Percentiles rank a stretch among this genome's conserved stretches.
Evolutionary conservation across 116 monocot genomes (phyloP).

Genomic region (Phalaenopsis hybrid): DNA sequence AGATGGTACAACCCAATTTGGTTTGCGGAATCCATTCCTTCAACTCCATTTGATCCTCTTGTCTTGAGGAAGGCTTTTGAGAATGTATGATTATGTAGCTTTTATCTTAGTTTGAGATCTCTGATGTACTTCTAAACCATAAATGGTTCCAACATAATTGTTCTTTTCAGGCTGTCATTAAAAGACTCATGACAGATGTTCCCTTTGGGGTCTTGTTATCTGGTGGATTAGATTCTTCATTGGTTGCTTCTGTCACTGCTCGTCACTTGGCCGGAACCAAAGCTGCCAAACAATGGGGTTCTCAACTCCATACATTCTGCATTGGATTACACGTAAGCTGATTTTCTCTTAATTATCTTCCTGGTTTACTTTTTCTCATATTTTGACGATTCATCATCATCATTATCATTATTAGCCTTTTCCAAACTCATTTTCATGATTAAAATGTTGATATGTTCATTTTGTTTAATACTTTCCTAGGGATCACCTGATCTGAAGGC

Average conservation of each 20-base stretch:
- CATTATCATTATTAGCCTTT: background rate
- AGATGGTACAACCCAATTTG: constrained; percentile 83
- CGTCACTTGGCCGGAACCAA: constrained; percentile 69
- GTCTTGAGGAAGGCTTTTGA: constrained; percentile 79
- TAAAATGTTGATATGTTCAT: background rate
- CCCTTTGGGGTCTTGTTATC: constrained; percentile 84
- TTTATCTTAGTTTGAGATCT: background rate
- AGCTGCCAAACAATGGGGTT: constrained; percentile 74
- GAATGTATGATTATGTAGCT: constrained; percentile 31
- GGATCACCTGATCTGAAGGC: constrained; percentile 90
- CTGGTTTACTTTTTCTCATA: background rate
- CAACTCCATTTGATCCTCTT: constrained; percentile 56
- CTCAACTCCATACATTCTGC: constrained; percentile 80
- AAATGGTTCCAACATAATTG: background rate
- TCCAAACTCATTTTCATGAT: background rate
- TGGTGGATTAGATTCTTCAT: constrained; percentile 83
- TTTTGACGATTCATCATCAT: background rate
- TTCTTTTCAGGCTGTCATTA: constrained; percentile 62
- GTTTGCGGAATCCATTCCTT: constrained; percentile 63
- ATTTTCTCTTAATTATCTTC: background rate
- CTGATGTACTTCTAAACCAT: background rate
- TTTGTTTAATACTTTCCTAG: constrained; percentile 21
- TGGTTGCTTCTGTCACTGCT: constrained; percentile 73
- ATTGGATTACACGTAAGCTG: constrained; percentile 58
- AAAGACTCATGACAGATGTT: constrained; percentile 95